Base-by-base conservation (phyloP, 345 rosid genomes). In the Sisymbrium irio region DNA sequence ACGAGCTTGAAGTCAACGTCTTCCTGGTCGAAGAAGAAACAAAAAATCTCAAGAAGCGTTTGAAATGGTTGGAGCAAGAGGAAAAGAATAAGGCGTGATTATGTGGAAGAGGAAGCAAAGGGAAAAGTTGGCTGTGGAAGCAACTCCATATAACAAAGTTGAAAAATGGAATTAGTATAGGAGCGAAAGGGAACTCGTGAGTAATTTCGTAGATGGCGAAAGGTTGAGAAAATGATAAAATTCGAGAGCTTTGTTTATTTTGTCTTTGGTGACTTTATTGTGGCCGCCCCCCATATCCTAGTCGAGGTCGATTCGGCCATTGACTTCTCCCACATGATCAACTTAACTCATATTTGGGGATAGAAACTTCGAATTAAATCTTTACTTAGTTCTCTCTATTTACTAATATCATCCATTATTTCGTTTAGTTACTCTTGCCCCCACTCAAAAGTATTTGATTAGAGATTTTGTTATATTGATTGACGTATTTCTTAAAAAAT, bases 151-250 rank as follows among this genome's bases (percentile, higher is more conserved):
- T 28, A 76, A 37, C 7, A 50, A 59, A 2, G 60, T 58, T 45
- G 67, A 44, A 56, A 37, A 70, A 28, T 70, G 37, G 72, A 77
- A 69, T 18, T 14, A 39, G 40, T 70, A 56, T 25, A 30, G 1
- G 28, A 53, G 55, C 47, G 71, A 54, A 77, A 11, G n/a, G 6
- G 35, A 69, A 22, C 15, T 13, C 7, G 76, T 70, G 64, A 77
- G 76, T 70, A 70, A 77, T 71, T 70, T 77, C 76, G 65, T 7
- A 8, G 62, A 77, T 62, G 7, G 61, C 3, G 80, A 77, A 36
- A 64, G n/a, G 67, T 55, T 39, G 18, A 50, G 39, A 37, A 69
- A 76, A 6, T 66, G 15, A 32, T 11, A 42, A 58, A 58, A 45
- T n/a, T 49, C 3, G 19, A 13, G 1, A 39, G 41, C 9, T 57